A percentile compares a stretch with the other conserved stretches of the same genome.
Evolutionary conservation across 192 early-diverging fungal genomes (phyloP).

Genomic region (Geranomyces michiganensis): DNA sequence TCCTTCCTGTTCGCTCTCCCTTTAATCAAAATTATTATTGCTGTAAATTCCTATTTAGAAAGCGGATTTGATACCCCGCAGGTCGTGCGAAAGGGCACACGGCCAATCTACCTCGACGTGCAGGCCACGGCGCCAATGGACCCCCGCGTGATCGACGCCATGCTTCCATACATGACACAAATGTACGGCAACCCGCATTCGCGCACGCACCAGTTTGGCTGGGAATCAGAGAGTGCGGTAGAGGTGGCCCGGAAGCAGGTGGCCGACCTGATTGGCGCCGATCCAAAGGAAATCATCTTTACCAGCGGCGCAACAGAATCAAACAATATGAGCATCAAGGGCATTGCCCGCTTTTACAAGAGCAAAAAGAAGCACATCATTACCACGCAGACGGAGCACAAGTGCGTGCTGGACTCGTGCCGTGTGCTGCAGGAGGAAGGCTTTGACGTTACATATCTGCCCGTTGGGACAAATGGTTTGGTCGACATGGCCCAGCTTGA

Average conservation of each 20-base stretch:
- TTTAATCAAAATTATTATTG: no score
- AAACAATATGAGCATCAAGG: constrained; percentile 94
- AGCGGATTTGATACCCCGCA: constrained; percentile 1
- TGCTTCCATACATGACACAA: constrained; percentile 93
- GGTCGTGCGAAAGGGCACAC: background rate
- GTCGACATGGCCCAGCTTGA: constrained; percentile 81
- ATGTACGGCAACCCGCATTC: constrained; percentile 96
- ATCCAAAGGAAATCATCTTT: constrained; percentile 96
- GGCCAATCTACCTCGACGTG: constrained; percentile 90
- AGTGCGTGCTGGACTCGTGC: constrained; percentile 97
- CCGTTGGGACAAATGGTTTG: constrained; percentile 80
- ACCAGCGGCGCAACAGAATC: constrained; percentile 96
- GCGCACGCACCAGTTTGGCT: constrained; percentile 94
- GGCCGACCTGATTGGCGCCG: constrained; percentile 83
- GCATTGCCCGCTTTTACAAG: constrained; percentile 94
- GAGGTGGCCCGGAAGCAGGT: constrained; percentile 88
- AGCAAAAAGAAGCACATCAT: constrained; percentile 94
- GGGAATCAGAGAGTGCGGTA: constrained; percentile 91
- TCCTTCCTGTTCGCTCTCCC: no score
- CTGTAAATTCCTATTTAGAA: background rate
- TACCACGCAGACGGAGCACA: constrained; percentile 97
- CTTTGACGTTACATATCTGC: constrained; percentile 93
- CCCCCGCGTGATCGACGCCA: constrained; percentile 88
- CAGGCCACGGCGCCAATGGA: constrained; percentile 92
- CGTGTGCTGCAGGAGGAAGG: constrained; percentile 93